Conservation (phyloP, 257 asterid species). For the Coffea canephora region DNA sequence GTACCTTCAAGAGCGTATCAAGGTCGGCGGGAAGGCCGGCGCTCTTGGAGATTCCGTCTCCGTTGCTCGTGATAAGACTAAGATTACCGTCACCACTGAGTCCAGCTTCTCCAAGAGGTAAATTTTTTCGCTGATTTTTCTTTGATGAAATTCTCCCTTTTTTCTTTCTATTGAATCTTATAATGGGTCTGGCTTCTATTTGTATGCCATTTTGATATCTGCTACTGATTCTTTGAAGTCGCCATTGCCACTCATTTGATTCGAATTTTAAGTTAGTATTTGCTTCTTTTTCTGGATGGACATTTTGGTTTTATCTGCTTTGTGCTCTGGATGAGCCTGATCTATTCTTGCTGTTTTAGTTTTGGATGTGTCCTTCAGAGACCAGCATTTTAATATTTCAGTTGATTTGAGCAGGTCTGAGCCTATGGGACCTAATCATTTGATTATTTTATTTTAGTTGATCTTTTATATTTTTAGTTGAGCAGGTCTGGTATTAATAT, state of each 20-base stretch:
- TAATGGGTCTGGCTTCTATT: neutral
- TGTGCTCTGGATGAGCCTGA: neutral
- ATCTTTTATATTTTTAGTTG: too few species aligned
- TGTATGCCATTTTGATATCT: neutral
- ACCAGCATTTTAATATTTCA: neutral
- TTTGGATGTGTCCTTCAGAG: neutral
- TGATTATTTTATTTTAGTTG: neutral
- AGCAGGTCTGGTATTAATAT: too few species aligned
- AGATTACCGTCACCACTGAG: conserved; percentile 42
- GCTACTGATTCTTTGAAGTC: neutral
- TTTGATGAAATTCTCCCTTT: neutral
- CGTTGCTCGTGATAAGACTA: conserved; percentile 41
- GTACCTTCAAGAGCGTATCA: conserved; percentile 51
- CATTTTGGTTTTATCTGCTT: neutral
- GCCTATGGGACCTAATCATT: neutral
- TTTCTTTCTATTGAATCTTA: neutral
- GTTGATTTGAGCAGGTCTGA: neutral
- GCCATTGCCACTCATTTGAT: neutral
- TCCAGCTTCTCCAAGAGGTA: conserved; percentile 47
- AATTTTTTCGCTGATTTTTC: neutral
- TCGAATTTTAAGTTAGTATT: neutral
- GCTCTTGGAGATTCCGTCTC: conserved; percentile 48
- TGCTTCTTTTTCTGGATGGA: neutral
- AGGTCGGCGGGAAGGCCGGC: conserved; percentile 53
- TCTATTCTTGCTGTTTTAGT: neutral